phyloP scores from a whole-genome alignment of 2,329 filamentous ascomycete genomes.

The Cladophialophora psammophila region DNA sequence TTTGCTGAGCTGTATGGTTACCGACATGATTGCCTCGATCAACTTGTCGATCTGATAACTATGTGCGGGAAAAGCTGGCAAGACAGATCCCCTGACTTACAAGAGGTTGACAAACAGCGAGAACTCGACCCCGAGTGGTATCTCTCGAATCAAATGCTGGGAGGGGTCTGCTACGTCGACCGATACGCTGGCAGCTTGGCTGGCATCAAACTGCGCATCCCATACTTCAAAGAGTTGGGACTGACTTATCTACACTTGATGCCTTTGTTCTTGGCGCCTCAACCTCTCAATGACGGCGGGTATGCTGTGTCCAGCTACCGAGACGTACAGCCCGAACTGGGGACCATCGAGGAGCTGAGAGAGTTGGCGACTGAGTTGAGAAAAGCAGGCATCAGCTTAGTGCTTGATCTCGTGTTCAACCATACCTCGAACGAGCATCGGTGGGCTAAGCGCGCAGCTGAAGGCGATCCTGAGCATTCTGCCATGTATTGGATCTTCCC shows the following conservation, averaged over 20 bases:
- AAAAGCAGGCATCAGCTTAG: slow-evolving; percentile 38
- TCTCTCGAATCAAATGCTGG: slow-evolving; percentile 39
- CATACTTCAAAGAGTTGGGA: slow-evolving; percentile 40
- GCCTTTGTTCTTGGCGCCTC: slow-evolving; percentile 37
- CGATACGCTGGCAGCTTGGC: slow-evolving; percentile 36
- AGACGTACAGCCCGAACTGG: slow-evolving; percentile 36
- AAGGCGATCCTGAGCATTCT: slow-evolving; percentile 38
- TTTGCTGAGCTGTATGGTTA: slow-evolving; percentile 40
- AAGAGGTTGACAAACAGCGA: slow-evolving; percentile 33
- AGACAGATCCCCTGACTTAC: slow-evolving; percentile 31
- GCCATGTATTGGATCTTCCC: slow-evolving; percentile 41
- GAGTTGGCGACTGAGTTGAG: slow-evolving; percentile 37
- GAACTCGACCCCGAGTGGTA: slow-evolving; percentile 40
- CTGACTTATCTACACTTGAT: slow-evolving; percentile 40
- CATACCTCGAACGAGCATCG: slow-evolving; percentile 40
- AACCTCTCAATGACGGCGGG: slow-evolving; percentile 38
- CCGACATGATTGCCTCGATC: slow-evolving; percentile 38
- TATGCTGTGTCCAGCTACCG: slow-evolving; percentile 40
- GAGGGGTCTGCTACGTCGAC: slow-evolving; percentile 40
- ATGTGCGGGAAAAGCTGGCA: slow-evolving; percentile 39
- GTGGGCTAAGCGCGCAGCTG: slow-evolving; percentile 38
- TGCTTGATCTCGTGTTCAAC: slow-evolving; percentile 40
- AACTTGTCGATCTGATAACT: slow-evolving; percentile 37
- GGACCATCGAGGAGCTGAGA: slow-evolving; percentile 35
- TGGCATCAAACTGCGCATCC: slow-evolving; percentile 37